Evolutionary conservation across 1,284 basidiomycete genomes (phyloP).

Genomic region (Cutaneotrichosporon cutaneum): DNA sequence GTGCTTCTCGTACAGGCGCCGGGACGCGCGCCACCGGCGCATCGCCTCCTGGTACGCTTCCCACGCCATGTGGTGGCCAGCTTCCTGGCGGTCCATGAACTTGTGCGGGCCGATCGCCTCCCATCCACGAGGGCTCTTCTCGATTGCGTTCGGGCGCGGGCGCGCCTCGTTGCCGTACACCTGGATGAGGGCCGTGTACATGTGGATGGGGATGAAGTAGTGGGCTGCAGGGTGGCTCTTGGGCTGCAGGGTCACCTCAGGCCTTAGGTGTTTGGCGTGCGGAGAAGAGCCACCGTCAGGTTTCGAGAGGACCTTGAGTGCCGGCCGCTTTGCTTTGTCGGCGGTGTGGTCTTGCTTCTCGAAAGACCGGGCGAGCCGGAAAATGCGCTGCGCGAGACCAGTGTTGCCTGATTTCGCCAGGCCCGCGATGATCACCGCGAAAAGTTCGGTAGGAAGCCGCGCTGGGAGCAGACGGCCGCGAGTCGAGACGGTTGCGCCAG

Average conservation of each 20-base stretch:
- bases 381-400: slow-evolving; percentile 41
- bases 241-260: neutral
- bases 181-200: slow-evolving; percentile 35
- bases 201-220: slow-evolving; percentile 28
- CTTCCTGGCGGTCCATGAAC: slow-evolving; percentile 8
- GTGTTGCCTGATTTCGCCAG: slow-evolving; percentile 34
- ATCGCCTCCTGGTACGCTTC: neutral
- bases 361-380: slow-evolving; percentile 25
- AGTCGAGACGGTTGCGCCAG: slow-evolving; percentile 9
- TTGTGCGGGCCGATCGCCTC: neutral
- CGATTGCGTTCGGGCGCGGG: slow-evolving; percentile 13
- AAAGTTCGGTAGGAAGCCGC: slow-evolving; percentile 26
- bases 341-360: slow-evolving; percentile 6
- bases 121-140: slow-evolving; percentile 3
- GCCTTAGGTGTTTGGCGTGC: too few species aligned
- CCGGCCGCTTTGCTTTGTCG: slow-evolving; percentile 8
- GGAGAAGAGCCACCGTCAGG: too few species aligned
- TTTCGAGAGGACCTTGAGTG: too few species aligned
- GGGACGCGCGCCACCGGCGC: slow-evolving; percentile 1
- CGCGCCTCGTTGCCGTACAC: slow-evolving; percentile 23
- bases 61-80: slow-evolving; percentile 16
- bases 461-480: slow-evolving; percentile 21
- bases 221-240: neutral
- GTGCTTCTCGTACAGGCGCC: neutral
- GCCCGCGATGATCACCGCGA: slow-evolving; percentile 29